Conservation (phyloP, 2,329 filamentous ascomycete species). For the Fusarium nematophilum region DNA sequence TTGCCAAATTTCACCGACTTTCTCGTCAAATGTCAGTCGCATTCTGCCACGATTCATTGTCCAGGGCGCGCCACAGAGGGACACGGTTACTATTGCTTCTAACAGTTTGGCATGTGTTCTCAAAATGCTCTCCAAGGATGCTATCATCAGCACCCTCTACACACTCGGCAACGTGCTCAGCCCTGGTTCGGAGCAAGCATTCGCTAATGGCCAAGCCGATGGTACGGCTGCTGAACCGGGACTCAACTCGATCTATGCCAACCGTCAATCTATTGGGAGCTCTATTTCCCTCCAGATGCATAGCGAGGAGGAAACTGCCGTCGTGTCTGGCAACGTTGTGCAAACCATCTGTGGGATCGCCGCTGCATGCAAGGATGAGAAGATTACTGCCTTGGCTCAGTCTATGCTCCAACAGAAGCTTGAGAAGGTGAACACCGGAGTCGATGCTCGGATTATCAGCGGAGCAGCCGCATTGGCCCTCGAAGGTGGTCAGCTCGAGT, state of each 20-base stretch:
- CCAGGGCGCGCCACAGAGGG: slow-evolving; percentile 77
- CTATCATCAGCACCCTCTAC: slow-evolving; percentile 94
- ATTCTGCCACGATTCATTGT: slow-evolving; percentile 89
- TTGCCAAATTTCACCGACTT: slow-evolving; percentile 77
- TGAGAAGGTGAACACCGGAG: slow-evolving; percentile 80
- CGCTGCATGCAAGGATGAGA: slow-evolving; percentile 82
- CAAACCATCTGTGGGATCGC: slow-evolving; percentile 94
- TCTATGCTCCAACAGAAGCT: slow-evolving; percentile 98
- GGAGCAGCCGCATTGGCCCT: slow-evolving; percentile 84
- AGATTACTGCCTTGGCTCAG: slow-evolving; percentile 91
- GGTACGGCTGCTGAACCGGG: slow-evolving; percentile 54
- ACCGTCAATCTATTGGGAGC: slow-evolving; percentile 74
- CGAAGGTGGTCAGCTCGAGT: slow-evolving; percentile 82
- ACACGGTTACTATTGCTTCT: slow-evolving; percentile 82
- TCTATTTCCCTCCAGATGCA: slow-evolving; percentile 81
- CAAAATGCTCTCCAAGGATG: slow-evolving; percentile 86
- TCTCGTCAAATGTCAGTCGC: slow-evolving; percentile 80
- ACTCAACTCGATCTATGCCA: slow-evolving; percentile 60
- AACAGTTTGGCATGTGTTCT: slow-evolving; percentile 85
- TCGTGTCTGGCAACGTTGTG: slow-evolving; percentile 89
- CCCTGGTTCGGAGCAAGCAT: slow-evolving; percentile 68
- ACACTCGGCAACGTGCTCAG: slow-evolving; percentile 96
- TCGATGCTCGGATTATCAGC: slow-evolving; percentile 87
- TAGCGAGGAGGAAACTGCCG: slow-evolving; percentile 81
- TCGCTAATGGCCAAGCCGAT: slow-evolving; percentile 64